A percentile compares a stretch with the other conserved stretches of the same genome.
Evolutionary conservation across 768 basidiomycete species (phyloP).

Genomic region (Inosperma sp.): DNA sequence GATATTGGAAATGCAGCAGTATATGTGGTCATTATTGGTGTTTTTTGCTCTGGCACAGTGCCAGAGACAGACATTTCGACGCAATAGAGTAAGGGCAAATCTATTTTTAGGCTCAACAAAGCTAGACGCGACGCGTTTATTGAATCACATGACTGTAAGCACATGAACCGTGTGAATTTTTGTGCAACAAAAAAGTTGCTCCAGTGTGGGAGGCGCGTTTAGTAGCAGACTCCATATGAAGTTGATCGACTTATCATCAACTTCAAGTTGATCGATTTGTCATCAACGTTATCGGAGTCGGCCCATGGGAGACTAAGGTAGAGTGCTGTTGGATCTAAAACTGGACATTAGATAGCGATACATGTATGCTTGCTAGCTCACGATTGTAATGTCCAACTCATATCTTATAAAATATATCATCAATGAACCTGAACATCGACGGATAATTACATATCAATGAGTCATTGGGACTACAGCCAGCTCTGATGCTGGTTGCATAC

Average conservation of each 20-base stretch:
- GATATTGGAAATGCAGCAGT: background rate
- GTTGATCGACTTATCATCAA: background rate
- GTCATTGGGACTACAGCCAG: too few relatives aligned
- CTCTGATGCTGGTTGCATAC: too few relatives aligned
- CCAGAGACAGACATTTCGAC: background rate
- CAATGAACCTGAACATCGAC: too few relatives aligned
- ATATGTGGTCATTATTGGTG: background rate
- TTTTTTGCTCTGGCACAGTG: background rate
- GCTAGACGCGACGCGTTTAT: background rate
- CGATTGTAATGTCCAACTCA: too few relatives aligned
- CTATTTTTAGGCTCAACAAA: constrained; percentile 2
- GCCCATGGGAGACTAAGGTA: too few relatives aligned
- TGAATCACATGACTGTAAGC: constrained; percentile 1
- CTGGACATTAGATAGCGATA: too few relatives aligned
- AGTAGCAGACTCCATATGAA: background rate
- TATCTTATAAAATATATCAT: too few relatives aligned
- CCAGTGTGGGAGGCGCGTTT: constrained; percentile 3
- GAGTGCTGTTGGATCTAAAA: too few relatives aligned
- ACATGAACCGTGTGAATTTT: constrained; percentile 2
- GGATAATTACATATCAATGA: too few relatives aligned
- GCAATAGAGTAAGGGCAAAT: background rate
- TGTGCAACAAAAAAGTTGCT: background rate
- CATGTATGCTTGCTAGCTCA: too few relatives aligned
- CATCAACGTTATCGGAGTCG: too few relatives aligned
- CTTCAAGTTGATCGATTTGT: too few relatives aligned